A percentile compares a stretch with the other conserved stretches of the same genome.
These are phyloP conservation scores for Nitzschia sp. DNA, from an alignment of 108 stramenopile species.

Conservation along the genomic window DNA sequence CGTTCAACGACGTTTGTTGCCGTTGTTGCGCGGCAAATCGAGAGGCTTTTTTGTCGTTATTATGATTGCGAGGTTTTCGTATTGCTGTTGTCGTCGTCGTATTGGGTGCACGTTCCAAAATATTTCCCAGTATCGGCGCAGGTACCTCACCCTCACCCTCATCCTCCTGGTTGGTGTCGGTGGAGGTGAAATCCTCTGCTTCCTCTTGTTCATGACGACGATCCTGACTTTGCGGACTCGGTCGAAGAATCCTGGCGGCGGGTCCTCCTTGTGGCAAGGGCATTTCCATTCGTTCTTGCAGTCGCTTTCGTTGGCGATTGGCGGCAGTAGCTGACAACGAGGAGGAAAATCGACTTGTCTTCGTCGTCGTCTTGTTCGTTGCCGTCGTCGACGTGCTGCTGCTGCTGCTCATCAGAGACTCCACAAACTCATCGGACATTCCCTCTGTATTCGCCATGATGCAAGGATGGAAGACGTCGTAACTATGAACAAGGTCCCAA, in stretches of 20 bases:
- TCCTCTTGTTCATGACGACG: neutral
- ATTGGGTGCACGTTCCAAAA: constrained; percentile 30
- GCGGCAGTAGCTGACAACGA: neutral
- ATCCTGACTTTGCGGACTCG: constrained; percentile 31
- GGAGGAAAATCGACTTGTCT: neutral
- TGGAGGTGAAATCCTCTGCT: too few relatives aligned
- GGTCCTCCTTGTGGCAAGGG: constrained; percentile 73
- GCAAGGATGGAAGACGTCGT: too few relatives aligned
- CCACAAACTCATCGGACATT: constrained; percentile 65
- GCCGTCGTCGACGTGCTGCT: constrained; percentile 2
- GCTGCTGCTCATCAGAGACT: constrained; percentile 41
- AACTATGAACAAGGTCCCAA: too few relatives aligned
- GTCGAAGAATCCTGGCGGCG: constrained; percentile 62
- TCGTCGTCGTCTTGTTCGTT: neutral
- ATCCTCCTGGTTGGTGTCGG: neutral
- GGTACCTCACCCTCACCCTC: neutral
- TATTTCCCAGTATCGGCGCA: constrained; percentile 27
- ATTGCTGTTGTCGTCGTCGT: neutral
- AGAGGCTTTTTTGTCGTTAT: constrained; percentile 11
- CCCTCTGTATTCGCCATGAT: constrained; percentile 84
- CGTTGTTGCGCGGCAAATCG: constrained; percentile 21
- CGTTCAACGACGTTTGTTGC: constrained; percentile 10
- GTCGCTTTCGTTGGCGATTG: constrained; percentile 11
- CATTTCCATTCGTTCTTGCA: constrained; percentile 54
- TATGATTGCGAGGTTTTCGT: neutral